These are phyloP conservation scores for Euphorbia corollata DNA, from an alignment of 441 rosid genomes.

Conservation along the genomic window DNA sequence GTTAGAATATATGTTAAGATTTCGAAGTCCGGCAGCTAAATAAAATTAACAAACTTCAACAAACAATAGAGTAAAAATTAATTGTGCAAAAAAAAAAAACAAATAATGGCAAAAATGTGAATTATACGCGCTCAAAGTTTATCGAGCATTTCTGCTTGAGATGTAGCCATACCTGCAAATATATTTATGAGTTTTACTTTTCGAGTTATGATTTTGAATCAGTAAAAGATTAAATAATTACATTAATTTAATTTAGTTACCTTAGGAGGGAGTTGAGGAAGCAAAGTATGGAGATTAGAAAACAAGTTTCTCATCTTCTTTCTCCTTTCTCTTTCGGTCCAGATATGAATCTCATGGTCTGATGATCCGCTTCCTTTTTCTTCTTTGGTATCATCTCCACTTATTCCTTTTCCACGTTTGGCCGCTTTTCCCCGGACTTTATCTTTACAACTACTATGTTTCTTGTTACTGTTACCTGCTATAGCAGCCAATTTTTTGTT, in stretches of 20 bases:
- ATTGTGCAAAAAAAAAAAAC: too few relatives aligned
- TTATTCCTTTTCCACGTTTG: constrained; percentile 15
- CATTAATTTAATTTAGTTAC: constrained; percentile 22
- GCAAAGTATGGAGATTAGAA: constrained; percentile 61
- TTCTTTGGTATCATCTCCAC: constrained; percentile 13
- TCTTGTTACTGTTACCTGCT: not conserved
- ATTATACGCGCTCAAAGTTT: not conserved
- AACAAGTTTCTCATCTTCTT: constrained; percentile 90
- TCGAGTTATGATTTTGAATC: not conserved
- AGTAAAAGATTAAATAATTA: not conserved
- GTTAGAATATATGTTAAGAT: not conserved
- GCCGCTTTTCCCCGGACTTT: not conserved
- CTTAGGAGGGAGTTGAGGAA: constrained; percentile 81
- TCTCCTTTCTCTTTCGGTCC: constrained; percentile 81
- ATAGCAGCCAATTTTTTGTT: not conserved
- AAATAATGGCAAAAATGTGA: not conserved
- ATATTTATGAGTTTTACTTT: not conserved
- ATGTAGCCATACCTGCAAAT: not conserved
- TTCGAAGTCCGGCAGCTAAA: too few relatives aligned
- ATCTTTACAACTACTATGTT: not conserved
- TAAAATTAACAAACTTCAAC: too few relatives aligned
- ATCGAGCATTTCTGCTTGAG: not conserved
- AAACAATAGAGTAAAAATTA: too few relatives aligned
- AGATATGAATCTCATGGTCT: constrained; percentile 59
- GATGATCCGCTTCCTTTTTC: constrained; percentile 31